Percentiles rank a stretch among this genome's conserved stretches.
Evolutionary conservation across 495 filamentous ascomycete species (phyloP).

Genomic region (Hypoxylon subgilvum): DNA sequence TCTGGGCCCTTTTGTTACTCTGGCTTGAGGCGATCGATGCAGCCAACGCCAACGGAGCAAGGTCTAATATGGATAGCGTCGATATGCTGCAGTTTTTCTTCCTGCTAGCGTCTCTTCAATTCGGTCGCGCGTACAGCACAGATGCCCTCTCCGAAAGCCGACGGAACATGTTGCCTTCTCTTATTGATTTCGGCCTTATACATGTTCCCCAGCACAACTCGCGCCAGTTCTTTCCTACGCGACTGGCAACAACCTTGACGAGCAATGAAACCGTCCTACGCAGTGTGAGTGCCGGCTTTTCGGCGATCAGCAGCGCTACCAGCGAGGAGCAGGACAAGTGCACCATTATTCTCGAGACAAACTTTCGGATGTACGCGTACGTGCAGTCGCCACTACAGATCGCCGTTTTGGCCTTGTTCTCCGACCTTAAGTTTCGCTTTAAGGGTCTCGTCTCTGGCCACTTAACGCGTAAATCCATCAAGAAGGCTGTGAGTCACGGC

Average conservation of each 20-base stretch:
- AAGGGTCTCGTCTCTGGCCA: conserved; percentile 90
- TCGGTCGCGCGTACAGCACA: conserved; percentile 87
- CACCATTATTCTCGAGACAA: conserved; percentile 97
- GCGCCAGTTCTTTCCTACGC: conserved; percentile 88
- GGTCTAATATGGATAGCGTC: conserved; percentile 80
- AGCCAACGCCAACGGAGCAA: conserved; percentile 33
- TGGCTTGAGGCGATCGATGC: conserved; percentile 84
- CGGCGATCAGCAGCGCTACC: conserved; percentile 52
- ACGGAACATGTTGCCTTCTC: conserved; percentile 80
- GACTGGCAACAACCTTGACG: conserved; percentile 92
- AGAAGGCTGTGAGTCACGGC: conserved; percentile 82
- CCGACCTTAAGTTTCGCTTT: conserved; percentile 82
- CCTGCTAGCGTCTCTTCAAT: conserved; percentile 89
- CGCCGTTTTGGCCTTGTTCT: conserved; percentile 89
- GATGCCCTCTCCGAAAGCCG: conserved; percentile 78
- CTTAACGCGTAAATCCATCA: conserved; percentile 83
- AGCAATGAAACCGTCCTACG: conserved; percentile 74
- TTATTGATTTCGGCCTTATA: conserved; percentile 90
- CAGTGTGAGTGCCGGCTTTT: conserved; percentile 62
- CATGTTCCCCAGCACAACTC: conserved; percentile 64
- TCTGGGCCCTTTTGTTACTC: conserved; percentile 92
- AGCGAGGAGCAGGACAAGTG: conserved; percentile 62
- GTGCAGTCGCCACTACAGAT: conserved; percentile 91
- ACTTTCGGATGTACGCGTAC: conserved; percentile 97
- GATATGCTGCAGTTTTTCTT: conserved; percentile 96